These are phyloP conservation scores for Suillus subluteus DNA, from an alignment of 768 basidiomycete genomes.

Conservation along the genomic window DNA sequence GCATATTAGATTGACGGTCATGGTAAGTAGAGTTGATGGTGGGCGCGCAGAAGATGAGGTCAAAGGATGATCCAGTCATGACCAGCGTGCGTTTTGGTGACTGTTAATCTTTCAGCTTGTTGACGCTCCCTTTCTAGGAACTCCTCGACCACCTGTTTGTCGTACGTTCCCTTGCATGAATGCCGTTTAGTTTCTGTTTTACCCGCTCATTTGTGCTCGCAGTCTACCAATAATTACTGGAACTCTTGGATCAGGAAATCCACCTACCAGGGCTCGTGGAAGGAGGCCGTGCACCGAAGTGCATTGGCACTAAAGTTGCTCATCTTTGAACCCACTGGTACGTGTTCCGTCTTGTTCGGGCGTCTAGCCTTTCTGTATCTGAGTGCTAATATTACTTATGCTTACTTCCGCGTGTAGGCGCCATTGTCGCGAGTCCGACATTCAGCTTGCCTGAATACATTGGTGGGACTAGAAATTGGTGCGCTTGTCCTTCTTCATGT, in stretches of 20 bases:
- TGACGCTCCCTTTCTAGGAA: constrained; percentile 38
- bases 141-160: constrained; percentile 60
- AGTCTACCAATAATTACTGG: constrained; percentile 85
- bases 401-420: constrained; percentile 49
- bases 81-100: constrained; percentile 49
- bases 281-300: constrained; percentile 91
- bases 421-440: constrained; percentile 93
- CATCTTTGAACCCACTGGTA: constrained; percentile 89
- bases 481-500: constrained; percentile 21
- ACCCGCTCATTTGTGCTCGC: constrained; percentile 19
- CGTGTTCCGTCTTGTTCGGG: constrained; percentile 11
- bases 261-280: constrained; percentile 93
- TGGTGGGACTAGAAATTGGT: constrained; percentile 91
- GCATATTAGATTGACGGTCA: constrained; percentile 16
- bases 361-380: constrained; percentile 1
- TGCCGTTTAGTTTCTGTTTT: neutral
- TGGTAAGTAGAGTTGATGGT: constrained; percentile 41
- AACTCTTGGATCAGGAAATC: constrained; percentile 86
- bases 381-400: neutral
- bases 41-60: constrained; percentile 49
- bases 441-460: constrained; percentile 94
- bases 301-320: constrained; percentile 93
- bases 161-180: constrained; percentile 38
- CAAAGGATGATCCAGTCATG: constrained; percentile 71
- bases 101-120: neutral